Base-by-base conservation (phyloP, 306 rosid genomes). In the Medicago lupulina region DNA sequence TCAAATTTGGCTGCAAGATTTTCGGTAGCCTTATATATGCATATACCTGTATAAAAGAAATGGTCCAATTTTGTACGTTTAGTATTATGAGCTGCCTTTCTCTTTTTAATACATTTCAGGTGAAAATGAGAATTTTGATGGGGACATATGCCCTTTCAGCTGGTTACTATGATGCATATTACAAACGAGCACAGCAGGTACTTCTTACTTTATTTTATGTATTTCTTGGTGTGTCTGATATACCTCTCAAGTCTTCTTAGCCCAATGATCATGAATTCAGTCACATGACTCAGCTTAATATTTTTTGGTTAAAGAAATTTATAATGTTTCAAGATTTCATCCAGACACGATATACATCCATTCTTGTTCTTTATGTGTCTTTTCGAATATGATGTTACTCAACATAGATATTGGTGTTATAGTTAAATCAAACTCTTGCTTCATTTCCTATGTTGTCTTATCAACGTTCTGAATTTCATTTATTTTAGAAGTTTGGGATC, bases 121-220 rank as follows among this genome's bases (percentile, higher is more conserved):
- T 95, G 82, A 95, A 95, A 88, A 90, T 86, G 97, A 95, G 99
- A 86, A 92, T 95, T 81, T 85, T 95, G 81, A 90, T 84, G 76
- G 99, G 99, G 70, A 90, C 97, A 19, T 95, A 95, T 84, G 97
- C 96, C 36, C 99, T 95, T 82, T 95, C 99, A 44, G 97, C 99
- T 65, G 99, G 97, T 83, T 95, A 95, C 82, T 95, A 95, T 86
- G 99, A 95, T 84, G 97, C 97, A 74, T 95, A 89, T 84, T 92
- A 95, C 91, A 92, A 92, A 84, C 96, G 96, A 3, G 99, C 99
- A 74, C 99, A 95, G 79, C 99, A 95, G 99, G 99, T 95, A 84
- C 54, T 57, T 7, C 80, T 38, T 53, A 34, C 31, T 67, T 70
- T n/a, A 10, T 58, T 71, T 67, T 58, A 44, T 60, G 43, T n/a